Evolutionary conservation across 306 rosid species (phyloP).

Genomic region (Ziziphus jujuba): DNA sequence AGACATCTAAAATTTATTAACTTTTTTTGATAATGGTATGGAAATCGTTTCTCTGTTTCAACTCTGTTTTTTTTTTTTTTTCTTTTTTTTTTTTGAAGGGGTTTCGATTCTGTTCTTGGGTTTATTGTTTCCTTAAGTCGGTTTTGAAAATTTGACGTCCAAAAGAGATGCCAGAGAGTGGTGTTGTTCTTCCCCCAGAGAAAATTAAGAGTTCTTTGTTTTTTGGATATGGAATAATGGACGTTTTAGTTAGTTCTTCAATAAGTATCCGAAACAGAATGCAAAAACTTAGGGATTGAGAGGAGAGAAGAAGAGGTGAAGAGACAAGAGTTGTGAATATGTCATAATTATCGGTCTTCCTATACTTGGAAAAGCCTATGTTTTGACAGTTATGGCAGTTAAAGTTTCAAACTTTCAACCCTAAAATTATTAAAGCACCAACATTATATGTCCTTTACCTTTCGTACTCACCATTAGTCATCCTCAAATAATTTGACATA

Average conservation of each 20-base stretch:
- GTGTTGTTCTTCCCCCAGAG: background rate
- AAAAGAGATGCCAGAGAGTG: too few species aligned
- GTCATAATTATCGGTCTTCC: slow-evolving; percentile 20
- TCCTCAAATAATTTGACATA: too few species aligned
- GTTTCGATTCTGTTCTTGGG: background rate
- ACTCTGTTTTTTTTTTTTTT: background rate
- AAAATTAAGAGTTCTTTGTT: background rate
- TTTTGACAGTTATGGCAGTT: slow-evolving; percentile 20
- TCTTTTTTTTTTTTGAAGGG: background rate
- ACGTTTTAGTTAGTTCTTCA: background rate
- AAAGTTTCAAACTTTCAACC: background rate
- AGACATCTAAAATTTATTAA: slow-evolving; percentile 19
- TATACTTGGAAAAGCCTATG: slow-evolving; percentile 26
- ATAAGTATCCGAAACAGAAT: slow-evolving; percentile 32
- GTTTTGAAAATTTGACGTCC: too few species aligned
- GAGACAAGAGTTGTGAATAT: slow-evolving; percentile 19
- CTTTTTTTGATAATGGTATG: background rate
- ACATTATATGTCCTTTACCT: background rate
- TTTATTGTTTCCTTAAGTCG: slow-evolving; percentile 2
- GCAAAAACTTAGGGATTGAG: slow-evolving; percentile 57
- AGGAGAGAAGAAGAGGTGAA: slow-evolving; percentile 32
- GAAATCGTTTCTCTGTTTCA: background rate
- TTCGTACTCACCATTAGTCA: background rate
- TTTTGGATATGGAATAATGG: background rate
- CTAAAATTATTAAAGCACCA: background rate